A percentile compares a stretch with the other conserved stretches of the same genome.
Evolutionary conservation across 345 rosid species (phyloP).

Genomic region (Hirschfeldia incana): DNA sequence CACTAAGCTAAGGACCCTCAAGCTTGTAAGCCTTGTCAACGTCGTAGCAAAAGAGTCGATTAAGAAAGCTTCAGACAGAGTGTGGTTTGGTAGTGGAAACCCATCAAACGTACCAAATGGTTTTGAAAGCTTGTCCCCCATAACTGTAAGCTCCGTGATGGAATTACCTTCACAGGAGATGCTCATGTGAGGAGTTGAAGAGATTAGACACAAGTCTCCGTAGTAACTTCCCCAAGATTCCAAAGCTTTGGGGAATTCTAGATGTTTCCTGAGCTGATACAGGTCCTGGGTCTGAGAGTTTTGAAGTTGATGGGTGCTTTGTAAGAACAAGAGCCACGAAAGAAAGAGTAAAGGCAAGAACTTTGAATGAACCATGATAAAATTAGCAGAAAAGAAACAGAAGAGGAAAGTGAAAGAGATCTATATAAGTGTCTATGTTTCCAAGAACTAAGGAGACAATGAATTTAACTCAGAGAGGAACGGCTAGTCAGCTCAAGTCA

Average conservation of each 20-base stretch:
- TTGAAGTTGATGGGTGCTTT: conserved; percentile 55
- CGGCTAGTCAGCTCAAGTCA: conserved; percentile 29
- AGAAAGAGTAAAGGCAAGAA: conserved; percentile 43
- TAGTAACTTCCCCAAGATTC: conserved; percentile 60
- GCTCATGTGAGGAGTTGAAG: conserved; percentile 59
- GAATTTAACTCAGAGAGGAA: conserved; percentile 11
- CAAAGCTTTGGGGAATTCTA: conserved; percentile 73
- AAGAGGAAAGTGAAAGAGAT: conserved; percentile 31
- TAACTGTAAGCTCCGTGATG: conserved; percentile 75
- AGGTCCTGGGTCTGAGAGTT: conserved; percentile 62
- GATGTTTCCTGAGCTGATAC: conserved; percentile 75
- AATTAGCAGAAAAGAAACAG: conserved; percentile 27
- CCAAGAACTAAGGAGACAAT: conserved; percentile 1
- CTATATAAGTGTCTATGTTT: conserved; percentile 6
- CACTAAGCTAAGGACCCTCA: conserved; percentile 75
- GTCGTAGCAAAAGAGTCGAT: conserved; percentile 85
- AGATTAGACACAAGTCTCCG: conserved; percentile 67
- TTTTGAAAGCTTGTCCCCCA: conserved; percentile 69
- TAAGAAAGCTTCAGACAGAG: conserved; percentile 69
- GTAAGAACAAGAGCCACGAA: conserved; percentile 46
- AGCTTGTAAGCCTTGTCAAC: conserved; percentile 74
- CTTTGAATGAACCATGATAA: conserved; percentile 42
- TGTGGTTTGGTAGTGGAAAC: conserved; percentile 56
- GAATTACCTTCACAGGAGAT: conserved; percentile 62
- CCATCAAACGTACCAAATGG: conserved; percentile 58